Conservation (phyloP, 2,329 filamentous ascomycete species). For the Ascochyta clinopodiicola region DNA sequence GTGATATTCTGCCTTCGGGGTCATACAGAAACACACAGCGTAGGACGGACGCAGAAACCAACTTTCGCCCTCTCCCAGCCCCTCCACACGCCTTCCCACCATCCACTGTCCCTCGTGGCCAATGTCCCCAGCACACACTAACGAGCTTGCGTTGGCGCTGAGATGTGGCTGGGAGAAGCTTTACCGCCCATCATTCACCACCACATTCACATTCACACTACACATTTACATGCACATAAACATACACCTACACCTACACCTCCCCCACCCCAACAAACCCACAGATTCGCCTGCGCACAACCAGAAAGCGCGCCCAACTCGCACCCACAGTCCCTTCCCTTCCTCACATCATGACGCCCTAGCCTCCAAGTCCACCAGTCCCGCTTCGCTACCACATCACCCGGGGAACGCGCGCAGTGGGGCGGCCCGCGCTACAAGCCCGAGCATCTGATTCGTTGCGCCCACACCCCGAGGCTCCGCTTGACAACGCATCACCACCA, state of each 20-base stretch:
- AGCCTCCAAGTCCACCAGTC: no score
- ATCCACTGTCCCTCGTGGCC: constrained; percentile 9
- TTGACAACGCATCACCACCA: constrained; percentile 37
- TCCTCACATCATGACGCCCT: no score
- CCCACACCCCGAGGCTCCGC: no score
- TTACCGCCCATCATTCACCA: background rate
- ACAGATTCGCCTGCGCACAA: background rate
- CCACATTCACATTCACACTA: background rate
- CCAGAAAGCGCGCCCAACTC: no score
- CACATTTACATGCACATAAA: background rate
- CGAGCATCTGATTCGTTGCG: no score
- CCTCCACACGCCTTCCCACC: constrained; percentile 9
- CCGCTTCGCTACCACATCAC: no score
- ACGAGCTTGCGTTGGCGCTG: constrained; percentile 6
- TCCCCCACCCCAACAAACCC: background rate
- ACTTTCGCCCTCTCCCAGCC: constrained; percentile 7
- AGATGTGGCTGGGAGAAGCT: constrained; percentile 15
- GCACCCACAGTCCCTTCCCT: no score
- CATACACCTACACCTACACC: background rate
- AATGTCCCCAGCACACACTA: constrained; percentile 2
- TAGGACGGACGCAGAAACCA: background rate
- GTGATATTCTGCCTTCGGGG: background rate
- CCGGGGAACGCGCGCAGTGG: no score
- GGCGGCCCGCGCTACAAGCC: no score
- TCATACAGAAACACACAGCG: background rate